Evolutionary conservation across 208 protist genomes (phyloP).

Genomic region (Novymonas esmeraldas): DNA sequence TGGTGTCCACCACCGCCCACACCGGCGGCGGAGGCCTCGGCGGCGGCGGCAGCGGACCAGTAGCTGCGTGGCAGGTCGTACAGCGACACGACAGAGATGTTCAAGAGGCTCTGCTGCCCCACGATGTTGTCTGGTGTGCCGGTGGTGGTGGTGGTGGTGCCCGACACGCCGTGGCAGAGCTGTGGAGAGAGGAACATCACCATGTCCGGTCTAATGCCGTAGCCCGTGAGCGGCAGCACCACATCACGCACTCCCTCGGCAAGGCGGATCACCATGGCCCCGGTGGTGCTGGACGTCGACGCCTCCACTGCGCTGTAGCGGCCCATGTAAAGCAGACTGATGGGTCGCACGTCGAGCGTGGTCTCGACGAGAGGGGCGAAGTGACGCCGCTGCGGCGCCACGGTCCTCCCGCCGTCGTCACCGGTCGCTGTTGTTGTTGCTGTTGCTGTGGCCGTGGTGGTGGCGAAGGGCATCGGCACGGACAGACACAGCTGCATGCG

Average conservation of each 20-base stretch:
- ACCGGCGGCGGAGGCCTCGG: background rate
- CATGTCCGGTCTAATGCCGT: conserved; percentile 67
- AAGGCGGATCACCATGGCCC: conserved; percentile 40
- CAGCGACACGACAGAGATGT: conserved; percentile 54
- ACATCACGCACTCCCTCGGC: conserved; percentile 57
- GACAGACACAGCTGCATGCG: conserved; percentile 80
- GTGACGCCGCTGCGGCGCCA: conserved; percentile 25
- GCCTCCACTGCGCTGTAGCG: conserved; percentile 37
- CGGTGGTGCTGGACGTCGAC: conserved; percentile 4
- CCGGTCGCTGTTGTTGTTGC: background rate
- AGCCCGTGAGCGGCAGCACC: conserved; percentile 62
- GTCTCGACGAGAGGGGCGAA: conserved; percentile 27
- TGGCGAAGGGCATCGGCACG: conserved; percentile 54
- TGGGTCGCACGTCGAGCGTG: conserved; percentile 47
- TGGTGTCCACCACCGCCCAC: conserved; percentile 11
- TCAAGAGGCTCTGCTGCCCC: conserved; percentile 42
- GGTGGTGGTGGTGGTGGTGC: background rate
- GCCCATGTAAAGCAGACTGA: conserved; percentile 61
- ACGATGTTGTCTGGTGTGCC: conserved; percentile 20
- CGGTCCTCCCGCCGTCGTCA: conserved; percentile 6
- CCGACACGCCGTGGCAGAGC: conserved; percentile 34
- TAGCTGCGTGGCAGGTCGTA: conserved; percentile 72
- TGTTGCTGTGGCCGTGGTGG: background rate
- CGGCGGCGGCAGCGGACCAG: conserved; percentile 13
- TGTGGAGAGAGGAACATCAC: conserved; percentile 49